phyloP scores from a whole-genome alignment of 176 grass and related monocot species.

The Cenchrus fungigraminus region DNA sequence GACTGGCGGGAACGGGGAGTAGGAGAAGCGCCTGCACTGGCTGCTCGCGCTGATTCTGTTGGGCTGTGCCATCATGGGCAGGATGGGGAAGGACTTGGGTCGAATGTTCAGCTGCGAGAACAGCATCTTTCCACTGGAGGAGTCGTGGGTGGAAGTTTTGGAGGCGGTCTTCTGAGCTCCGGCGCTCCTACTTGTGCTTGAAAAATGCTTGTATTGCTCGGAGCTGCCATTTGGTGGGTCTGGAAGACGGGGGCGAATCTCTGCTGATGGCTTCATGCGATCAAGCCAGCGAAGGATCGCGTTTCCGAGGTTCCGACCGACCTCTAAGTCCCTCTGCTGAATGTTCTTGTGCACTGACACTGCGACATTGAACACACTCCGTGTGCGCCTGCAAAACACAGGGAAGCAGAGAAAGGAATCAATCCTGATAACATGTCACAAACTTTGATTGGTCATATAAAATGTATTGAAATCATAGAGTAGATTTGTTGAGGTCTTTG shows the following conservation, averaged over 20 bases:
- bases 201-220: slow-evolving; percentile 35
- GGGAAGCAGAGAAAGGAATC: neutral
- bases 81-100: slow-evolving; percentile 59
- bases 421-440: neutral
- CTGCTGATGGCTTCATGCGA: slow-evolving; percentile 92
- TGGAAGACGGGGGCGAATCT: slow-evolving; percentile 72
- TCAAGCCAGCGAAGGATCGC: slow-evolving; percentile 84
- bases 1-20: slow-evolving; percentile 33
- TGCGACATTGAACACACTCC: slow-evolving; percentile 69
- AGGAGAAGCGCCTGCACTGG: slow-evolving; percentile 61
- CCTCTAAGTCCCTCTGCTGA: slow-evolving; percentile 85
- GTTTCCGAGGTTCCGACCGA: slow-evolving; percentile 81
- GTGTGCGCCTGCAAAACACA: slow-evolving; percentile 64
- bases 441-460: neutral
- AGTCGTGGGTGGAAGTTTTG: slow-evolving; percentile 48
- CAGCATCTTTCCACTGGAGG: slow-evolving; percentile 64
- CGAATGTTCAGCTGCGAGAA: slow-evolving; percentile 70
- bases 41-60: slow-evolving; percentile 45
- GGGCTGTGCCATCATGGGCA: slow-evolving; percentile 65
- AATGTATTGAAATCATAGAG: too few relatives aligned
- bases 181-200: slow-evolving; percentile 36
- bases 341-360: slow-evolving; percentile 93
- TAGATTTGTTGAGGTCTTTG: too few relatives aligned
- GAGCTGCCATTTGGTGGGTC: slow-evolving; percentile 19
- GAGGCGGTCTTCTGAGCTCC: slow-evolving; percentile 50